A percentile compares a stretch with the other conserved stretches of the same genome.
Conservation (phyloP, 2,329 filamentous ascomycete genomes). For the Rachicladosporium sp. region DNA sequence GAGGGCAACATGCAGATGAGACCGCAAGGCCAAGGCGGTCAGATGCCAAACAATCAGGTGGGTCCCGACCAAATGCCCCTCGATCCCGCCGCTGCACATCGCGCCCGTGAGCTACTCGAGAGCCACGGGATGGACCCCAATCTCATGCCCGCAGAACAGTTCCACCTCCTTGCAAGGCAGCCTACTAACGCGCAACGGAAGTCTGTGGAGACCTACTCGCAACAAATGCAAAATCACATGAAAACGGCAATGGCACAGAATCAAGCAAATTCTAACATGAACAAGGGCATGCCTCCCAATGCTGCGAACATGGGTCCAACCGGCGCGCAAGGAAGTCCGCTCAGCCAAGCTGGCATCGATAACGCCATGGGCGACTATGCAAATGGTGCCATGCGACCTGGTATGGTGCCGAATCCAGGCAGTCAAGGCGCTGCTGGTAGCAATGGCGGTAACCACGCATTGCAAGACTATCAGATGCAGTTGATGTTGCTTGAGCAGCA, state of each 20-base stretch:
- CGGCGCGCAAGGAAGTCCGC: constrained; percentile 21
- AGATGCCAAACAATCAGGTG: constrained; percentile 22
- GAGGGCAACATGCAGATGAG: constrained; percentile 68
- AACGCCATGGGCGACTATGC: constrained; percentile 42
- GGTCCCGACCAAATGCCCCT: constrained; percentile 16
- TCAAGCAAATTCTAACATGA: constrained; percentile 44
- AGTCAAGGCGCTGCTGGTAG: constrained; percentile 23
- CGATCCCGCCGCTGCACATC: constrained; percentile 11
- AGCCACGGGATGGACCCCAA: constrained; percentile 64
- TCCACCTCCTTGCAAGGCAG: constrained; percentile 49
- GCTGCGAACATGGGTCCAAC: constrained; percentile 43
- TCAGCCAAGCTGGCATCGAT: constrained; percentile 46
- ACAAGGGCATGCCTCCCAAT: constrained; percentile 51
- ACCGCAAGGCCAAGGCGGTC: constrained; percentile 24
- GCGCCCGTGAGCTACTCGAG: constrained; percentile 31
- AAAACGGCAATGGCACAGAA: constrained; percentile 56
- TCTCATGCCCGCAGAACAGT: constrained; percentile 62
- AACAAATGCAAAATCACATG: constrained; percentile 72
- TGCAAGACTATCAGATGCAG: constrained; percentile 84
- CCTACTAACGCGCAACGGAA: constrained; percentile 57
- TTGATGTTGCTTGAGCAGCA: constrained; percentile 77
- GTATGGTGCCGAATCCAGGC: constrained; percentile 16
- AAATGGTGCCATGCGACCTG: constrained; percentile 17
- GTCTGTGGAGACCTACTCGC: constrained; percentile 76
- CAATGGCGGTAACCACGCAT: constrained; percentile 59